These are phyloP conservation scores for Hanseniaspora uvarum DNA, from an alignment of 1,139 yeast genomes.

Conservation along the genomic window DNA sequence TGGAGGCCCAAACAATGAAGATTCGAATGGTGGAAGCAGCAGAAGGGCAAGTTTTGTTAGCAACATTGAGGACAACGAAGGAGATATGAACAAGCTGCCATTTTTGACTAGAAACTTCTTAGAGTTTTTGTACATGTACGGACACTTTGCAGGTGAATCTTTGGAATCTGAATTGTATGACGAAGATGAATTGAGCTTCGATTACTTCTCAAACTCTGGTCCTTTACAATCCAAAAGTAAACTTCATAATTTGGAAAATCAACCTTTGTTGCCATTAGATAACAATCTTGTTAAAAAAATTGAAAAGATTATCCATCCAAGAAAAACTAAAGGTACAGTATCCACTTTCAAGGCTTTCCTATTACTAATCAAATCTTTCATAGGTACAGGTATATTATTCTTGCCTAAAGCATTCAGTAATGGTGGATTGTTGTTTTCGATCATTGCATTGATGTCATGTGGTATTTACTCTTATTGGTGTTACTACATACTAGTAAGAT, in stretches of 20 bases:
- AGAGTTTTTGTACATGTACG: slow-evolving; percentile 64
- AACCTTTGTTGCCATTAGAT: slow-evolving; percentile 7
- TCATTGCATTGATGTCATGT: slow-evolving; percentile 43
- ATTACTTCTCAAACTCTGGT: slow-evolving; percentile 24
- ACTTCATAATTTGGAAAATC: slow-evolving; percentile 19
- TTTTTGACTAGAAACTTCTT: slow-evolving; percentile 58
- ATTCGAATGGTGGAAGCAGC: slow-evolving; percentile 5
- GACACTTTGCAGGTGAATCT: slow-evolving; percentile 77
- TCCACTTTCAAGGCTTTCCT: slow-evolving; percentile 59
- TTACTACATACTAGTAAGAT: slow-evolving; percentile 48
- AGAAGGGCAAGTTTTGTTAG: slow-evolving; percentile 12
- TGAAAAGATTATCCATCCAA: slow-evolving; percentile 16
- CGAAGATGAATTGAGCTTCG: slow-evolving; percentile 44
- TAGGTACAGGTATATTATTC: slow-evolving; percentile 72
- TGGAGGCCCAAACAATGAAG: slow-evolving; percentile 18
- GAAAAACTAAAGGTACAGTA: slow-evolving; percentile 43
- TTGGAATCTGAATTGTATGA: slow-evolving; percentile 57
- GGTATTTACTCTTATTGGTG: slow-evolving; percentile 63
- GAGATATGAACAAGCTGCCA: slow-evolving; percentile 32
- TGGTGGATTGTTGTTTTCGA: slow-evolving; percentile 59
- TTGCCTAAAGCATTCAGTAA: slow-evolving; percentile 63
- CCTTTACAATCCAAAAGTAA: slow-evolving; percentile 10
- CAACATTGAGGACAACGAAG: slow-evolving; percentile 23
- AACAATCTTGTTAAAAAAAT: neutral
- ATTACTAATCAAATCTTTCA: slow-evolving; percentile 57